Conservation (phyloP, 2,329 filamentous ascomycete genomes). For the Aureobasidium sp. region DNA sequence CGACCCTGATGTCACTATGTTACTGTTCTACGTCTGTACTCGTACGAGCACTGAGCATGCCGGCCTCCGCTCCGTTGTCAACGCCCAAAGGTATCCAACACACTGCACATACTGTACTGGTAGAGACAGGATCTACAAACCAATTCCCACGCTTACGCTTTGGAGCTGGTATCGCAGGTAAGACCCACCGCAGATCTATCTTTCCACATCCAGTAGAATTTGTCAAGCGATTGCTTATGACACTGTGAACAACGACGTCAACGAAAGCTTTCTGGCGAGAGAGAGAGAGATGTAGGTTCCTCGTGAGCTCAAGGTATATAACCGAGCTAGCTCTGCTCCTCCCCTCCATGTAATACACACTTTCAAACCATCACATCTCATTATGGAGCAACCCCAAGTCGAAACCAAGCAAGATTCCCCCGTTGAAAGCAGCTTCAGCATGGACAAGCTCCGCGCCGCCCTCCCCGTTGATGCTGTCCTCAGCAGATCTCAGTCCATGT, state of each 20-base stretch:
- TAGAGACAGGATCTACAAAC: background rate
- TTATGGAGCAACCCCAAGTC: background rate
- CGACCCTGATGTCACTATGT: conserved; percentile 4
- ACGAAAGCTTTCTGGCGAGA: background rate
- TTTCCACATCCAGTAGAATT: background rate
- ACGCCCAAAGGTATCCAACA: background rate
- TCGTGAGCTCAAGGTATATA: background rate
- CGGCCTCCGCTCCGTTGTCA: background rate
- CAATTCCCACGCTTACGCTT: background rate
- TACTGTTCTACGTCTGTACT: background rate
- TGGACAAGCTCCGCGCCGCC: conserved; percentile 12
- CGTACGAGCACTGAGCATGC: background rate
- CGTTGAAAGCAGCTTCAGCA: background rate
- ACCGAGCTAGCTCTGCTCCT: background rate
- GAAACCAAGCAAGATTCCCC: conserved; percentile 3
- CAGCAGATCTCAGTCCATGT: conserved; percentile 10
- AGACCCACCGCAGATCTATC: conserved; percentile 1
- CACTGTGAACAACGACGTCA: background rate
- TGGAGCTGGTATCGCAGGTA: background rate
- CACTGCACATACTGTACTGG: background rate
- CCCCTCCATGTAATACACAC: too few relatives aligned
- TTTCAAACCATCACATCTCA: background rate
- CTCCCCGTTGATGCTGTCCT: conserved; percentile 12
- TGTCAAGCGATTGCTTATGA: background rate
- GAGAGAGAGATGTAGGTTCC: background rate